These are phyloP conservation scores for Hansenula anomala DNA, from an alignment of 1,139 yeast genomes.

Conservation along the genomic window DNA sequence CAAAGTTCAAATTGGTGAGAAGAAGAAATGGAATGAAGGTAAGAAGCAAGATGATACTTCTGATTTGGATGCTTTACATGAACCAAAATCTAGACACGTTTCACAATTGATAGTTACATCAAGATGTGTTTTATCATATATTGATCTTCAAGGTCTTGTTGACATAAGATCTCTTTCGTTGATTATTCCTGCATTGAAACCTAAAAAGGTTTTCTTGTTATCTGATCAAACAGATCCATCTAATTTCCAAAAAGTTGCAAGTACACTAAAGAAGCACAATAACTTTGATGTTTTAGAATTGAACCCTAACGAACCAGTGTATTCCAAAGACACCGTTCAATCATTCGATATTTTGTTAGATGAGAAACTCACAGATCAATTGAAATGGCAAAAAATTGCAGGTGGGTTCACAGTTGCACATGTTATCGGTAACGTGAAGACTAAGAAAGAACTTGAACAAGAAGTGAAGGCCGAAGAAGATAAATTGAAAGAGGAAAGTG, in stretches of 20 bases:
- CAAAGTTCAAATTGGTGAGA: slow-evolving; percentile 22
- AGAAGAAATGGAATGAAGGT: slow-evolving; percentile 22
- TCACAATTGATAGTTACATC: slow-evolving; percentile 38
- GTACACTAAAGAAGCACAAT: slow-evolving; percentile 24
- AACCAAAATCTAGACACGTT: slow-evolving; percentile 47
- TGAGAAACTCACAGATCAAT: slow-evolving; percentile 52
- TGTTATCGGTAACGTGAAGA: slow-evolving; percentile 65
- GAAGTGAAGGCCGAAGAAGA: slow-evolving; percentile 19
- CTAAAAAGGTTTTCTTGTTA: slow-evolving; percentile 62
- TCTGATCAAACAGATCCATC: slow-evolving; percentile 38
- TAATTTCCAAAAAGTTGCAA: slow-evolving; percentile 17
- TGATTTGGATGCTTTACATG: slow-evolving; percentile 52
- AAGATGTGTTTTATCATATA: slow-evolving; percentile 68
- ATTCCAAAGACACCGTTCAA: slow-evolving; percentile 57
- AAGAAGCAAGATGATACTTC: slow-evolving; percentile 38
- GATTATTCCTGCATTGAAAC: slow-evolving; percentile 76
- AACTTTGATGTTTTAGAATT: slow-evolving; percentile 30
- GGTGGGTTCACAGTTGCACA: slow-evolving; percentile 83
- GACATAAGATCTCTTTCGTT: slow-evolving; percentile 79
- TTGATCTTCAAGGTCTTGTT: slow-evolving; percentile 82
- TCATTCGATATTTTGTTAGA: slow-evolving; percentile 73
- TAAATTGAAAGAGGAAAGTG: slow-evolving; percentile 6
- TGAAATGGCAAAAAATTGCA: slow-evolving; percentile 82
- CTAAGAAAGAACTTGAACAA: slow-evolving; percentile 33
- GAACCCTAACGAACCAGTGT: slow-evolving; percentile 36